phyloP scores from a whole-genome alignment of 352 stramenopile genomes.

The Thraustotheca clavata region DNA sequence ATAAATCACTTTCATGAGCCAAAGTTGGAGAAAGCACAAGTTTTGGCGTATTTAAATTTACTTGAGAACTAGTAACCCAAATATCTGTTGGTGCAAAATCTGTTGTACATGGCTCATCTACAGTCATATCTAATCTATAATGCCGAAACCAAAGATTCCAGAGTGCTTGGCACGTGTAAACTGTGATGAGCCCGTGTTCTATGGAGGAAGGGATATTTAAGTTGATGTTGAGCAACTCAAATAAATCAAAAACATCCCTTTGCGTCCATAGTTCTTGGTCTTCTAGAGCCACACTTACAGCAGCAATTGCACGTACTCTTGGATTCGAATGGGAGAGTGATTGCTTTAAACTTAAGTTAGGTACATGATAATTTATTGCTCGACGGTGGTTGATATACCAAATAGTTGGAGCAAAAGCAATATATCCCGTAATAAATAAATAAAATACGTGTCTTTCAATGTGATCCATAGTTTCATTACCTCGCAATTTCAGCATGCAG shows the following conservation, averaged over 20 bases:
- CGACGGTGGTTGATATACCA: slow-evolving; percentile 2
- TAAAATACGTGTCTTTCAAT: not conserved
- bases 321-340: not conserved
- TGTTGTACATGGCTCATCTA: not conserved
- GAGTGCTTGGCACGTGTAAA: slow-evolving; percentile 13
- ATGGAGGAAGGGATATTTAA: not conserved
- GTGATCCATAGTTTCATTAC: not conserved
- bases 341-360: not conserved
- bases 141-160: slow-evolving; percentile 8
- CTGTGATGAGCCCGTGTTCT: not conserved
- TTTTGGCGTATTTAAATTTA: too few species aligned
- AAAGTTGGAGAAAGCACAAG: too few species aligned
- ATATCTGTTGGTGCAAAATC: too few species aligned
- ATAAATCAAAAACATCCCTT: not conserved
- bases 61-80: too few species aligned
- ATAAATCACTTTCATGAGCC: not conserved
- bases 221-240: not conserved
- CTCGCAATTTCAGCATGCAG: not conserved
- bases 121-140: not conserved
- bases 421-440: not conserved
- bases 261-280: not conserved
- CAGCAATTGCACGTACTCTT: not conserved
- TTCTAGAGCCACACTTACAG: slow-evolving; percentile 10
- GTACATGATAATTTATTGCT: slow-evolving; percentile 1
- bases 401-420: not conserved